Percentiles rank a stretch among this genome's conserved stretches.
Evolutionary conservation across 352 stramenopile genomes (phyloP).

Genomic region (Phytophthora citricola): DNA sequence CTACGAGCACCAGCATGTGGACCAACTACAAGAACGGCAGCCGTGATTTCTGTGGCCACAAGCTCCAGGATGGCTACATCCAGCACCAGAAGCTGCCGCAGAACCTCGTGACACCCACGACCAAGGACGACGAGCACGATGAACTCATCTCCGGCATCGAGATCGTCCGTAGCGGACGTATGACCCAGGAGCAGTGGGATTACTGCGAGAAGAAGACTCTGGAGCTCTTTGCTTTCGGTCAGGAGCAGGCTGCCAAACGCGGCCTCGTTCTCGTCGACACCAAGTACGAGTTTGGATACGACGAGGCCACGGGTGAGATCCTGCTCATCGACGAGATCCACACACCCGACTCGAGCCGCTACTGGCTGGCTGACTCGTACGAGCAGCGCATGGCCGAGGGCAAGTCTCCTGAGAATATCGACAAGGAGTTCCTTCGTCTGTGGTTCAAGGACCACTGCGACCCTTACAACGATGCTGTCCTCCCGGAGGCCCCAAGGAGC

Average conservation of each 20-base stretch:
- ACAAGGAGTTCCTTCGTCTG: conserved; percentile 99
- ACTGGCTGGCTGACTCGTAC: conserved; percentile 93
- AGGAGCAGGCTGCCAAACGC: conserved; percentile 90
- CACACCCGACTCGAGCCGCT: conserved; percentile 98
- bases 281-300: conserved; percentile 93
- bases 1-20: conserved; percentile 98
- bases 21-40: conserved; percentile 98
- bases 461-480: conserved; percentile 96
- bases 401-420: conserved; percentile 98
- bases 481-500: conserved; percentile 96
- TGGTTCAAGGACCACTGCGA: conserved; percentile 99
- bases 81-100: conserved; percentile 97
- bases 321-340: conserved; percentile 99
- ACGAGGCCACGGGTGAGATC: conserved; percentile 91
- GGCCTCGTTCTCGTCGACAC: conserved; percentile 99
- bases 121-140: conserved; percentile 98
- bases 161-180: conserved; percentile 93
- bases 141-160: conserved; percentile 96
- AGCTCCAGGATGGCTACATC: conserved; percentile 92
- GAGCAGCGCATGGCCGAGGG: conserved; percentile 85
- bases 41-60: conserved; percentile 97
- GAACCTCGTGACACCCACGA: conserved; percentile 98
- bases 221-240: conserved; percentile 93
- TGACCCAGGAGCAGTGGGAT: conserved; percentile 97
- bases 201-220: conserved; percentile 94